Evolutionary conservation across 2,329 filamentous ascomycete genomes (phyloP), one percentile per base, ranked within the genome.

Genomic region (Huntiella abstrusa): DNA sequence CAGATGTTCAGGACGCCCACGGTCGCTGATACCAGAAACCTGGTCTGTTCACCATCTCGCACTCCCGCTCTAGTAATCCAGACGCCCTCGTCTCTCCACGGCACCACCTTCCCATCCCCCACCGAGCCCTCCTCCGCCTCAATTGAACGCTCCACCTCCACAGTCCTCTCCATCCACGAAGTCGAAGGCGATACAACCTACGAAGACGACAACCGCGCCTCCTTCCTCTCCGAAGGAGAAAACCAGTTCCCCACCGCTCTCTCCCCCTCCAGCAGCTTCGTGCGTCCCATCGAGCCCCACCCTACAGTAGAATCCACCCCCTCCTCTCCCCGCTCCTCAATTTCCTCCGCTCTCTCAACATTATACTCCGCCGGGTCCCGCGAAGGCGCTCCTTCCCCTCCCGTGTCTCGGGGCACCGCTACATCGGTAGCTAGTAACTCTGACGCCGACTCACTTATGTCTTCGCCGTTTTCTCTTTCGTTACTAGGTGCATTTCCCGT

Each of bases 341-440:
- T 62, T 11, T 73, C 69, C 0, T 73, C 69, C 35, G 66, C 69
- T 2, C 58, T 75, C 4, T 75, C 71, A 3, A 75, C 71, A 0
- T 55, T 75, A 4, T 73, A 73, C 51, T 74, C 70, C 49, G 68
- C 67, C 41, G 68, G 70, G 28, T 69, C 72, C 45, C 58, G 61
- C 1, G 62, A 66, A 6, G 62, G 65, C 15, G 49, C 43, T 2
- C 49, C 44, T 1, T 43, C 45, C 4, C 46, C 41, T 10, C 45
- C 45, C 3, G n/a, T 11, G 11, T 45, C 43, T 6, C 16, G 33
- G 4, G 39, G 34, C 19, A 28, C 22, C 4, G 42, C 45, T 15
- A 36, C 46, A 13, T 48, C 45, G 5, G 38, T 43, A 12, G 34
- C 42, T 22, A 48, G 45, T 11, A 48, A 38, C 37, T 45, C 47